Conservation (phyloP, 2,329 filamentous ascomycete genomes). For the Alternaria hordeiaustralica region DNA sequence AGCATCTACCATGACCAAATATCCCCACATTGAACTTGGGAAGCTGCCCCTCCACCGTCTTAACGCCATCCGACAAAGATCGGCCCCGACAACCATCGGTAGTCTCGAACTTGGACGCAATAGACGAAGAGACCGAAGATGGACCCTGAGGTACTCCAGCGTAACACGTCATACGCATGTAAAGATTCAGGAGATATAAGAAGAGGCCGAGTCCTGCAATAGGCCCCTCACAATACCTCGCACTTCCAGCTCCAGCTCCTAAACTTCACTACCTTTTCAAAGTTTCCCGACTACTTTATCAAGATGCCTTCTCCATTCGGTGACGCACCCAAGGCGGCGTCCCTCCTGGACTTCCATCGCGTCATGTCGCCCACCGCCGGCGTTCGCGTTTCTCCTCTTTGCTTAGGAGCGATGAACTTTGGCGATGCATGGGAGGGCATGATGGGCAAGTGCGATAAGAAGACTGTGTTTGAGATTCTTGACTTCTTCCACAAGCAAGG, state of each 20-base stretch:
- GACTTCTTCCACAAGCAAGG: slow-evolving; percentile 57
- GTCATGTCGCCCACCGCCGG: slow-evolving; percentile 59
- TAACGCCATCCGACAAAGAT: slow-evolving; percentile 11
- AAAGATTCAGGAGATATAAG: slow-evolving; percentile 1
- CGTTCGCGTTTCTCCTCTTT: slow-evolving; percentile 61
- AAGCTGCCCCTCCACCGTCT: slow-evolving; percentile 8
- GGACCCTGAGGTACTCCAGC: neutral
- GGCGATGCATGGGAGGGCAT: slow-evolving; percentile 55
- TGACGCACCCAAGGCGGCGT: slow-evolving; percentile 35
- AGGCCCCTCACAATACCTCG: neutral
- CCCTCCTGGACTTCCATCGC: slow-evolving; percentile 59
- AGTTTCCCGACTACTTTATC: neutral
- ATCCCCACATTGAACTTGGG: neutral
- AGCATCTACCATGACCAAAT: neutral
- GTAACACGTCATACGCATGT: slow-evolving; percentile 10
- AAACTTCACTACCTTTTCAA: neutral
- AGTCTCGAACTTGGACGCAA: neutral
- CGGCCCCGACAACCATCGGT: slow-evolving; percentile 1
- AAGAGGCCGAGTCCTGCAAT: slow-evolving; percentile 1
- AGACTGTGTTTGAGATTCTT: slow-evolving; percentile 54
- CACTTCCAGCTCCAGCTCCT: neutral
- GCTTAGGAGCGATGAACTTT: slow-evolving; percentile 63
- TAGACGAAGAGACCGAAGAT: neutral
- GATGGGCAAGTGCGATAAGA: slow-evolving; percentile 55
- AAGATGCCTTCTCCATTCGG: slow-evolving; percentile 38